Evolutionary conservation across 768 basidiomycete genomes (phyloP).

Genomic region (Saitozyma podzolica): DNA sequence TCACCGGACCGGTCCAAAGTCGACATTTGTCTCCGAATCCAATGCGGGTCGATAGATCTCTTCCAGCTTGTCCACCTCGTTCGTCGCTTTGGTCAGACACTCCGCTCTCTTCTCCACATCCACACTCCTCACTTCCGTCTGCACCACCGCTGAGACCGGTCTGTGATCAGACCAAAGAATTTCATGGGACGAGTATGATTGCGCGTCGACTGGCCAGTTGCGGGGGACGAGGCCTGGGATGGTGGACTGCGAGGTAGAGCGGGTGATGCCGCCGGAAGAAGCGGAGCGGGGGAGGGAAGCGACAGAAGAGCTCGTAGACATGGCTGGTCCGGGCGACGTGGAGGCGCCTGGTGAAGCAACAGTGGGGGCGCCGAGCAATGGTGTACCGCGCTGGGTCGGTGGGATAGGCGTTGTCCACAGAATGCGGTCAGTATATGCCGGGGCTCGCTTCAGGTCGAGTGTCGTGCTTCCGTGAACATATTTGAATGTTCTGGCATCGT

Average conservation of each 20-base stretch:
- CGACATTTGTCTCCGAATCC: slow-evolving; percentile 28
- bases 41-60: slow-evolving; percentile 36
- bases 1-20: slow-evolving; percentile 37
- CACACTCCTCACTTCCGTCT: slow-evolving; percentile 21
- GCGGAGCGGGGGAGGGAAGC: slow-evolving; percentile 1
- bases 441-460: slow-evolving; percentile 40
- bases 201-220: too few species aligned
- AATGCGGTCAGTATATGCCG: slow-evolving; percentile 50
- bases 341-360: too few species aligned
- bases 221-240: too few species aligned
- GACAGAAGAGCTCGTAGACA: neutral
- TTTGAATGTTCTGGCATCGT: slow-evolving; percentile 38
- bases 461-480: slow-evolving; percentile 42
- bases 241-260: neutral
- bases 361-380: too few species aligned
- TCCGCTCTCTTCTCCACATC: slow-evolving; percentile 30
- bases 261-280: neutral
- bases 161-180: slow-evolving; percentile 46
- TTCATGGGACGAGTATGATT: slow-evolving; percentile 30
- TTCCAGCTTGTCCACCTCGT: slow-evolving; percentile 37
- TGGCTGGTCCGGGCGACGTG: too few species aligned
- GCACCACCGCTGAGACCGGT: slow-evolving; percentile 30
- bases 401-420: slow-evolving; percentile 24
- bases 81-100: slow-evolving; percentile 14
- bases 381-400: neutral